These are phyloP conservation scores for Neofusicoccum sp. DNA, from an alignment of 2,329 filamentous ascomycete genomes.

Conservation along the genomic window DNA sequence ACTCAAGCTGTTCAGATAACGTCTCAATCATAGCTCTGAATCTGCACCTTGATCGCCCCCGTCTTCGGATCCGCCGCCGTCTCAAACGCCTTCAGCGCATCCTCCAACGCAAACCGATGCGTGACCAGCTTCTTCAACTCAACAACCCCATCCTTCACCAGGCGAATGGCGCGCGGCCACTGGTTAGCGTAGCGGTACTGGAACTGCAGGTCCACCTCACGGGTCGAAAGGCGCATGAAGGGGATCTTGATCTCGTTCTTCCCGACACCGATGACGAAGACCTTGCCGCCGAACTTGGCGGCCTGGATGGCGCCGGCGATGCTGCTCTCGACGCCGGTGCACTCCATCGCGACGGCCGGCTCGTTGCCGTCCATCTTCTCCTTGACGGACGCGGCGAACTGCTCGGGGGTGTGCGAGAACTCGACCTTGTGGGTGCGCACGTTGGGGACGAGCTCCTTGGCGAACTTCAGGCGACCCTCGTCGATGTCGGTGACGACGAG, in stretches of 20 bases:
- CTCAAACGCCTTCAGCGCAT: constrained; percentile 85
- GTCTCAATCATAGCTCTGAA: constrained; percentile 56
- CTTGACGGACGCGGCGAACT: constrained; percentile 68
- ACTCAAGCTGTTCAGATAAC: not conserved
- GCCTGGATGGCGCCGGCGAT: constrained; percentile 84
- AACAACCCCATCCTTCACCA: constrained; percentile 81
- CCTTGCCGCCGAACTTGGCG: constrained; percentile 91
- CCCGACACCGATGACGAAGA: constrained; percentile 94
- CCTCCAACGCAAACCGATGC: constrained; percentile 80
- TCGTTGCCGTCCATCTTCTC: constrained; percentile 73
- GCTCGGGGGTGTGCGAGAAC: constrained; percentile 61
- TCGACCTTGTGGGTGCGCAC: constrained; percentile 79
- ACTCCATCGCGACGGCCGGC: constrained; percentile 81
- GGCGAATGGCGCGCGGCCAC: constrained; percentile 87
- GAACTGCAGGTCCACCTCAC: constrained; percentile 92
- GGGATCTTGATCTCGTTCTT: constrained; percentile 94
- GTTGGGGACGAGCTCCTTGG: constrained; percentile 75
- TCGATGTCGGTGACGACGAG: constrained; percentile 95
- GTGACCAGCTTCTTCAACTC: constrained; percentile 81
- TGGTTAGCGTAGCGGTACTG: constrained; percentile 97
- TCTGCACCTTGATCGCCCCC: constrained; percentile 97
- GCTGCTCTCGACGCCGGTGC: constrained; percentile 90
- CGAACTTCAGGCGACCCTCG: constrained; percentile 78
- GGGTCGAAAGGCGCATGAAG: constrained; percentile 88
- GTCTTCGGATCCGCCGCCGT: constrained; percentile 84